A percentile compares a stretch with the other conserved stretches of the same genome.
Evolutionary conservation across 2,329 filamentous ascomycete genomes (phyloP).

Genomic region (Colletotrichum viniferum): DNA sequence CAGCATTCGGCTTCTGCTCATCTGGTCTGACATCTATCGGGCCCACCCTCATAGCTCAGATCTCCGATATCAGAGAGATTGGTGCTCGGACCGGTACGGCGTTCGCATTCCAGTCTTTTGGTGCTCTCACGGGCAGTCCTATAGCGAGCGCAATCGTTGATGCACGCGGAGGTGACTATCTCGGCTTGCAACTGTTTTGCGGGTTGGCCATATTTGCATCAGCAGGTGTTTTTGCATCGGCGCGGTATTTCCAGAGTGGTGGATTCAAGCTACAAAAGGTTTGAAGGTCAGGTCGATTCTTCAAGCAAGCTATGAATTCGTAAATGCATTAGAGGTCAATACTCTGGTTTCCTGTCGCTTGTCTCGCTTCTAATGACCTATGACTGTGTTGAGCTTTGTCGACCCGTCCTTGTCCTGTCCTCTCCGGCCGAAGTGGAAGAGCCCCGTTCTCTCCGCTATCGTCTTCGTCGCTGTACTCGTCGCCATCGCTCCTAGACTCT

Average conservation of each 20-base stretch:
- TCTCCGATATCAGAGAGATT: slow-evolving; percentile 71
- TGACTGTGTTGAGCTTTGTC: background rate
- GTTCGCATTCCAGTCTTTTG: slow-evolving; percentile 66
- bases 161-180: slow-evolving; percentile 55
- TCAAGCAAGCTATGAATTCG: fast-evolving
- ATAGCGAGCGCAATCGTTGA: slow-evolving; percentile 67
- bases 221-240: slow-evolving; percentile 30
- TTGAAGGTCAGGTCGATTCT: background rate
- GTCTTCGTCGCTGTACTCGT: background rate
- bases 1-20: slow-evolving; percentile 73
- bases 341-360: background rate
- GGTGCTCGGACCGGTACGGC: slow-evolving; percentile 69
- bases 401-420: background rate
- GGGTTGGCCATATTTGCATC: slow-evolving; percentile 51
- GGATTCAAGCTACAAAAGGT: slow-evolving; percentile 39
- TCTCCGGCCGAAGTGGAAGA: background rate
- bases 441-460: background rate
- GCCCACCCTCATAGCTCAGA: slow-evolving; percentile 70
- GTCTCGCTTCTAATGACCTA: fast-evolving
- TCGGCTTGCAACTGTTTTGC: slow-evolving; percentile 68
- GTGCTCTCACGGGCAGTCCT: slow-evolving; percentile 69
- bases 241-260: slow-evolving; percentile 36
- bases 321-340: background rate
- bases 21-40: slow-evolving; percentile 69
- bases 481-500: fast-evolving